Evolutionary conservation across 768 basidiomycete species (phyloP).

Genomic region (Daedaleopsis nitida): DNA sequence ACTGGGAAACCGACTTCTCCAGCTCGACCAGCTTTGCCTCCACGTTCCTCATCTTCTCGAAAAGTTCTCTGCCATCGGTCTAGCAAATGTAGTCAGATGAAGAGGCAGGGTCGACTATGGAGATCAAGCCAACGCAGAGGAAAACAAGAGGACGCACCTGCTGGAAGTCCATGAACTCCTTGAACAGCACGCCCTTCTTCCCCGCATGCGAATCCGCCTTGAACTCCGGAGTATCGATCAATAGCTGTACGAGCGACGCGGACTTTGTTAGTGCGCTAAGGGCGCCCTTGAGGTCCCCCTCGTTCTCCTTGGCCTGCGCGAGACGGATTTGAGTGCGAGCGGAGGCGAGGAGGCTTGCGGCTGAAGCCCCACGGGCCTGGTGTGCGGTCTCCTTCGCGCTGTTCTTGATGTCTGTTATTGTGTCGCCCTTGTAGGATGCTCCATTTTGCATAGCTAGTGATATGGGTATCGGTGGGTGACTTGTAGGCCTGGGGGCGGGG

Average conservation of each 20-base stretch:
- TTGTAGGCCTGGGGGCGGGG: conserved; percentile 20
- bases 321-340: conserved; percentile 58
- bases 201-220: conserved; percentile 47
- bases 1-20: conserved; percentile 41
- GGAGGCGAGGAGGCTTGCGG: conserved; percentile 59
- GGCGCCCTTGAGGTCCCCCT: conserved; percentile 63
- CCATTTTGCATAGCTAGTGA: conserved; percentile 46
- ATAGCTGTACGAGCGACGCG: conserved; percentile 56
- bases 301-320: conserved; percentile 54
- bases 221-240: conserved; percentile 64
- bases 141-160: conserved; percentile 46
- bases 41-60: conserved; percentile 43
- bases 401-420: conserved; percentile 50
- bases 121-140: too few relatives aligned
- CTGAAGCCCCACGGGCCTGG: conserved; percentile 58
- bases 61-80: conserved; percentile 42
- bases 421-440: conserved; percentile 22
- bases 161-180: conserved; percentile 66
- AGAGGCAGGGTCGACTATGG: not conserved
- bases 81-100: conserved; percentile 26
- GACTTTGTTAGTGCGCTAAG: conserved; percentile 62
- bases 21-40: conserved; percentile 49
- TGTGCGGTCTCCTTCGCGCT: conserved; percentile 49
- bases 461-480: conserved; percentile 7
- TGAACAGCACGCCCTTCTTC: conserved; percentile 56